Evolutionary conservation across 805 yeast genomes (phyloP), one percentile per base, ranked within the genome.

Genomic region (Hanseniaspora clermontiae): DNA sequence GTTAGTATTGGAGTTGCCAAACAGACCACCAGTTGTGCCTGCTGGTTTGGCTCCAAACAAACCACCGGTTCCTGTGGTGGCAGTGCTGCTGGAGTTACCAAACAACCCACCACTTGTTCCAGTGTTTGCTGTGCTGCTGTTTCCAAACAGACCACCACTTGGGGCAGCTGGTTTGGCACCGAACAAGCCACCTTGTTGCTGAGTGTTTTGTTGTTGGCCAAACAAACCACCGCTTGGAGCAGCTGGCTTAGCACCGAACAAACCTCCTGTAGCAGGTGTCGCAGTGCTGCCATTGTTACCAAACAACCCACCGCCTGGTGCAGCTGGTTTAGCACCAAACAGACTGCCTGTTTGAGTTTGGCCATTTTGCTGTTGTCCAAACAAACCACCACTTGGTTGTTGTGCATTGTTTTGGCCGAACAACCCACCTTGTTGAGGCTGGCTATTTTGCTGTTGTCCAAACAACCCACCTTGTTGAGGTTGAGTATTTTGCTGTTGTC

Each of bases 41-140:
- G 57, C 60, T 57, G 55, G 43, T 15, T 40, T 40, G 43, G 43
- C 43, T 17, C 58, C 58, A 49, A 55, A 55, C 27, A 59, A 32
- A 11, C 63, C 64, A 55, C 66, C 61, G 27, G 29, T 63, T 54
- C 66, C 61, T 27, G 29, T 43, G n/a, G 47, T 60, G 45, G n/a
- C 61, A 49, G 54, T 59, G 58, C 57, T 65, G 49, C 62, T 37
- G 65, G 68, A 24, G 45, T 42, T 42, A 31, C 79, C 80, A 63
- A 78, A 78, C 53, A 77, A 63, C 1, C 78, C 78, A 24, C 77
- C 74, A 27, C 60, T 43, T 17, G 46, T 48, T 27, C 31, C 29
- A 20, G 31, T 12, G 12, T 58, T 15, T 27, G 48, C 31, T 59
- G 58, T 60, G 60, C 58, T 60, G 57, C 50, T 57, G 40, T 51